Conservation (phyloP, 2,329 filamentous ascomycete species). For the Arthrobotrys sinensis region DNA sequence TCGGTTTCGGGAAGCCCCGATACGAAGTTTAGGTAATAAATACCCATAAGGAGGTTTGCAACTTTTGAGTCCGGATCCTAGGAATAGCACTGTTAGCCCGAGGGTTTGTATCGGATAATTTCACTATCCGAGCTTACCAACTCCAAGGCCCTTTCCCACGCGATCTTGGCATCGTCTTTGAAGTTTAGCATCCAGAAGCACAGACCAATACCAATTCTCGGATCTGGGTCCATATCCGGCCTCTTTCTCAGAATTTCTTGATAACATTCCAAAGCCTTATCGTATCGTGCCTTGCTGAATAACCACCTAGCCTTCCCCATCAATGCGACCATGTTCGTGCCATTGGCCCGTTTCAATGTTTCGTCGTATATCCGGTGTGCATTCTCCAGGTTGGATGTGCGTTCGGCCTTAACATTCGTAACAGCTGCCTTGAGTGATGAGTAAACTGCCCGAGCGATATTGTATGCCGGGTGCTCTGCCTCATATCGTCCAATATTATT, state of each 20-base stretch:
- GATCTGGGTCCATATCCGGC: conserved; percentile 93
- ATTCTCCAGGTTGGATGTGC: conserved; percentile 80
- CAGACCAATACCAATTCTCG: conserved; percentile 93
- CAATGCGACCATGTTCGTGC: conserved; percentile 90
- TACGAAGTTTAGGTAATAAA: conserved; percentile 90
- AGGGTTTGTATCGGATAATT: background rate
- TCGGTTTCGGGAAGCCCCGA: conserved; percentile 86
- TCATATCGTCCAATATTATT: conserved; percentile 97
- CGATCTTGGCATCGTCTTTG: conserved; percentile 90
- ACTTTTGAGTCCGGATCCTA: conserved; percentile 85
- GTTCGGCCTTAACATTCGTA: conserved; percentile 75
- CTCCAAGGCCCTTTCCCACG: conserved; percentile 90
- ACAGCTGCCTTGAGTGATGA: conserved; percentile 86
- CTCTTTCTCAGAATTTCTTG: conserved; percentile 89
- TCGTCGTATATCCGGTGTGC: conserved; percentile 96
- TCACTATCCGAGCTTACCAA: conserved; percentile 63
- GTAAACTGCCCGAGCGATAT: conserved; percentile 90
- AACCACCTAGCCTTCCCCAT: conserved; percentile 89
- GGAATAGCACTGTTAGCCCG: background rate
- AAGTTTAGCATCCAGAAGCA: conserved; percentile 97
- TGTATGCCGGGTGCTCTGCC: conserved; percentile 90
- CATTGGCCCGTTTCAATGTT: conserved; percentile 84
- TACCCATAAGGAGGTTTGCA: conserved; percentile 88
- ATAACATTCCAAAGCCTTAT: conserved; percentile 85
- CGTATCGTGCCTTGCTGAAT: conserved; percentile 88